Evolutionary conservation across 495 filamentous ascomycete genomes (phyloP), one percentile per base, ranked within the genome.

Genomic region (Talaromyces wortmannii): DNA sequence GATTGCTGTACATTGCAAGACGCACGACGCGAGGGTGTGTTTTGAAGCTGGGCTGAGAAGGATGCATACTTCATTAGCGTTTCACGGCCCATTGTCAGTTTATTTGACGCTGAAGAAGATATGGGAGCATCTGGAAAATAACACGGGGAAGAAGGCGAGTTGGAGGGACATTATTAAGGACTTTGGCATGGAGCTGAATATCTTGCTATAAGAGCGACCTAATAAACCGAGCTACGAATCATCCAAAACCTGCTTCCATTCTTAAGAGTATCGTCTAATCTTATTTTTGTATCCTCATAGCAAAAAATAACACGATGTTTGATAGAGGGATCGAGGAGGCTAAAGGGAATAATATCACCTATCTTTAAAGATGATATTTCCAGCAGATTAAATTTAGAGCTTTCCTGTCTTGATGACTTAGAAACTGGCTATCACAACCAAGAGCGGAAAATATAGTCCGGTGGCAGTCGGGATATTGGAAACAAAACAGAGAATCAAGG

Each of bases 171-270:
- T 56, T 42, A 44, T 56, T n/a, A 50, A 7, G 16, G 31, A 47
- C 30, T 3, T 42, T 36, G 56, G 56, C 13, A 53, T 53, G 50
- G 56, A 57, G 43, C 42, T 53, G 36, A 57, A 57, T 36, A 57
- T 57, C 43, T 13, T 57, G 13, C 16, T 57, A 29, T 57, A 48
- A 44, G 6, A 42, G 23, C 29, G n/a, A n/a, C n/a, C n/a, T n/a
- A n/a, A n/a, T n/a, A n/a, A n/a, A n/a, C n/a, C n/a, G n/a, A n/a
- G n/a, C n/a, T n/a, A n/a, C n/a, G n/a, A n/a, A n/a, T n/a, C n/a
- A n/a, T n/a, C n/a, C n/a, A n/a, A n/a, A n/a, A n/a, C n/a, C n/a
- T n/a, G n/a, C n/a, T n/a, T n/a, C n/a, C n/a, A n/a, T n/a, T n/a
- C n/a, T n/a, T n/a, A n/a, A n/a, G n/a, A n/a, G n/a, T n/a, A n/a